Evolutionary conservation across 257 asterid genomes (phyloP).

Genomic region (Echium plantagineum): DNA sequence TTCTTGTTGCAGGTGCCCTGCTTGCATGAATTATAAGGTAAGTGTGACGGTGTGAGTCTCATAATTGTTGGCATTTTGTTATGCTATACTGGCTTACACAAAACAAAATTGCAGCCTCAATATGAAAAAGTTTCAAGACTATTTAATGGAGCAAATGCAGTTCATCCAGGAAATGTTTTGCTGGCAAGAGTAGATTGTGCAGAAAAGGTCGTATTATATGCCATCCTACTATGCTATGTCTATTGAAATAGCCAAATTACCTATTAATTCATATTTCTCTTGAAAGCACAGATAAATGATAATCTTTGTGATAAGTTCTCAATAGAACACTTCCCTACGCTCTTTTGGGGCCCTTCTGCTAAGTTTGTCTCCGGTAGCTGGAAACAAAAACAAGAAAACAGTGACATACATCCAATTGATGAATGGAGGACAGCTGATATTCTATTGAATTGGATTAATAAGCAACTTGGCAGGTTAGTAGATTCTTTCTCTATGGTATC

Average conservation of each 20-base stretch:
- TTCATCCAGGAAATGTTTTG: constrained; percentile 75
- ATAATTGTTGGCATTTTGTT: constrained; percentile 1
- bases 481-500: neutral
- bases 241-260: neutral
- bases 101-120: constrained; percentile 55
- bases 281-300: constrained; percentile 93
- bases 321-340: constrained; percentile 69
- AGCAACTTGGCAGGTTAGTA: constrained; percentile 51
- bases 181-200: constrained; percentile 96
- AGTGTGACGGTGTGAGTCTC: constrained; percentile 1
- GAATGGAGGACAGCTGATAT: constrained; percentile 56
- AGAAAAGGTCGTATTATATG: constrained; percentile 43
- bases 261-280: constrained; percentile 15
- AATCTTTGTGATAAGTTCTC: constrained; percentile 81
- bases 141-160: constrained; percentile 80
- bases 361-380: constrained; percentile 69
- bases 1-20: constrained; percentile 81
- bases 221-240: constrained; percentile 6
- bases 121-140: constrained; percentile 89
- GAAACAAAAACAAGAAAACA: constrained; percentile 53
- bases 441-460: constrained; percentile 74
- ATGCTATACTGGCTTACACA: constrained; percentile 11
- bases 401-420: constrained; percentile 43
- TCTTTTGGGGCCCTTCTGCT: constrained; percentile 80
- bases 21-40: constrained; percentile 97